Base-by-base conservation (phyloP, 805 yeast genomes). In the Peterozyma xylosa region DNA sequence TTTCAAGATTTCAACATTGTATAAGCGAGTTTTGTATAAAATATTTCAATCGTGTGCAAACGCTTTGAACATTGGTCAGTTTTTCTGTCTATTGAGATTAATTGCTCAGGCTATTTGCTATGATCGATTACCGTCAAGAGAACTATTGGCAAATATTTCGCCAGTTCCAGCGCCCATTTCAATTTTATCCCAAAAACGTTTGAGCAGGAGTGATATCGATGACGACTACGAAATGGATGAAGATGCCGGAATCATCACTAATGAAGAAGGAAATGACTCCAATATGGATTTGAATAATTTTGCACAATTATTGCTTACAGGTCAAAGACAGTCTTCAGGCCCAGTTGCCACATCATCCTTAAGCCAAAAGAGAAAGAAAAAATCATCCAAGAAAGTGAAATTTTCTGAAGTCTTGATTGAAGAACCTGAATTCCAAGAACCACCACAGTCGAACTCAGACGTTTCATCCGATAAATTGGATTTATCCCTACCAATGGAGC, bases 31-130 rank as follows among this genome's bases (percentile, higher is more conserved):
- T 45, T 72, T 87, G 38, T 60, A 57, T 34, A 63, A 64, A 21
- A 73, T 82, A 17, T 80, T 80, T 56, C 62, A 69, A 32, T 70
- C 72, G 44, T 71, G 75, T 43, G 53, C 73, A 32, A 70, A 70
- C 45, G 73, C 84, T 3, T 70, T 91, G 44, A 89, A 87, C 54
- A 81, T 89, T 43, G 95, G 96, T 5, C 95, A 89, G 59, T 91
- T 93, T 63, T 93, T 86, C 65, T 96, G 96, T 0, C 72, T 88
- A 33, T 59, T 91, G 43, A 71, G 99, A 53, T 72, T 93, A 16
- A 73, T 89, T 11, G 76, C 95, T 15, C 96, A 87, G 59, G 69
- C 82, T 0, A 60, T 86, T 14, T 39, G 63, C 2, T 53, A 60
- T 32, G 82, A 82, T 2, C 53, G 61, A 32, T 57, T 70, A n/a